Evolutionary conservation across 2,329 filamentous ascomycete genomes (phyloP).

Genomic region (Dothistroma pini): DNA sequence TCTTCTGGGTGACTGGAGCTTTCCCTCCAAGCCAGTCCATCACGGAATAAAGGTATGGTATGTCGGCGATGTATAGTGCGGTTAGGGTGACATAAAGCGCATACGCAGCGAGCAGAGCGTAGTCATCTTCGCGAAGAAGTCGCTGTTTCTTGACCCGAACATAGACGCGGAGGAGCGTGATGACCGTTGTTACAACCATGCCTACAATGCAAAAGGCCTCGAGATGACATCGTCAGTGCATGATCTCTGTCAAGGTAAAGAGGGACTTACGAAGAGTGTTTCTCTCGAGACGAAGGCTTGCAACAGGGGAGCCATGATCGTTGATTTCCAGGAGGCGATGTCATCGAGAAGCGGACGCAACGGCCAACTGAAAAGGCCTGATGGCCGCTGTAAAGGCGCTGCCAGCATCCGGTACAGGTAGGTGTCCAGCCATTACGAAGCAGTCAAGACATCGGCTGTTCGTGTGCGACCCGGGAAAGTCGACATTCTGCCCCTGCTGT

Average conservation of each 20-base stretch:
- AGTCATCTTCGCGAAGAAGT: constrained; percentile 10
- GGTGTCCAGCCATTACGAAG: neutral
- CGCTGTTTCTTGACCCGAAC: constrained; percentile 11
- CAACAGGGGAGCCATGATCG: constrained; percentile 5
- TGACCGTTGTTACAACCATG: constrained; percentile 10
- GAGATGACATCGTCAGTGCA: neutral
- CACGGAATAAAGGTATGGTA: constrained; percentile 10
- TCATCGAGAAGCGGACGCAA: neutral
- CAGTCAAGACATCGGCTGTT: neutral
- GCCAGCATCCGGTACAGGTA: neutral
- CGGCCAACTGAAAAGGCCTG: neutral
- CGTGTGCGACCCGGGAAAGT: neutral
- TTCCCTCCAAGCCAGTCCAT: constrained; percentile 7
- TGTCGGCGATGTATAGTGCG: constrained; percentile 12
- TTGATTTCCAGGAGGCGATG: neutral
- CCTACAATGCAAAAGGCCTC: constrained; percentile 14
- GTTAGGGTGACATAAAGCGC: constrained; percentile 9
- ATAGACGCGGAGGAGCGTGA: constrained; percentile 8
- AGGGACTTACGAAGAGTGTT: constrained; percentile 4
- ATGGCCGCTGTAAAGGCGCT: neutral
- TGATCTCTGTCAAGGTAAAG: neutral
- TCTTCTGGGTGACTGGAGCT: neutral
- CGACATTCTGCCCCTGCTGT: constrained; percentile 1
- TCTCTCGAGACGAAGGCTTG: constrained; percentile 8
- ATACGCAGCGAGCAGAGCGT: constrained; percentile 8